Base-by-base conservation (phyloP, 2,329 filamentous ascomycete species). In the Hypoxylon sp. region DNA sequence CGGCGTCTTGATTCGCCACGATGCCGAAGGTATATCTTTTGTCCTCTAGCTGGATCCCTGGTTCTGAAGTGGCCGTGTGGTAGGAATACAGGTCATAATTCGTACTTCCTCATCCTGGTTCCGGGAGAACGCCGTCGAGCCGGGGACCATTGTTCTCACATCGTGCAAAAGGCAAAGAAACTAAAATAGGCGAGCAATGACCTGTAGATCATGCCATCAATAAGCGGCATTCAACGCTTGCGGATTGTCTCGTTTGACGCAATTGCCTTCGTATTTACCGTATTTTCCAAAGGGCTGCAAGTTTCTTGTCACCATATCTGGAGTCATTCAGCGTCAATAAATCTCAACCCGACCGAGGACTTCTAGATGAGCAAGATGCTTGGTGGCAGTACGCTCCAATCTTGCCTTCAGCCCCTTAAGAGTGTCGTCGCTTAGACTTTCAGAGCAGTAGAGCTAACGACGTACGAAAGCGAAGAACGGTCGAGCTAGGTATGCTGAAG, bases 191-290 rank as follows among this genome's bases (percentile, higher is more conserved):
- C 3, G 43, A 50, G 8, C 37, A 7, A 39, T 8, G 23, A 11
- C 14, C 30, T 25, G n/a, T 47, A 21, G 27, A 48, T 46, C 23
- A 32, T 27, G 57, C 25, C 47, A 65, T 53, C 46, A 61, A 27
- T 61, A 43, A 41, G 57, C 62, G 55, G 48, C 43, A 34, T 7
- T 27, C 34, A 11, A 16, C 32, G 9, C n/a, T 41, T 57, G 56
- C 39, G 52, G 34, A 23, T 16, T 30, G 32, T 41, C 41, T 25
- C 11, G 57, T 34, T 12, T 37, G 51, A 37, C 19, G 16, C n/a
- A 47, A 6, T 47, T 54, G 16, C 32, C 5, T 41, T 27, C n/a
- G 34, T 29, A 14, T 25, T 34, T 30, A 37, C 21, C 37, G 30
- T n/a, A 37, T 27, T n/a, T 32, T 23, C n/a, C 14, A 29, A 41